These are phyloP conservation scores for Aspergillus tanneri DNA, from an alignment of 2,329 filamentous ascomycete genomes.

Conservation along the genomic window DNA sequence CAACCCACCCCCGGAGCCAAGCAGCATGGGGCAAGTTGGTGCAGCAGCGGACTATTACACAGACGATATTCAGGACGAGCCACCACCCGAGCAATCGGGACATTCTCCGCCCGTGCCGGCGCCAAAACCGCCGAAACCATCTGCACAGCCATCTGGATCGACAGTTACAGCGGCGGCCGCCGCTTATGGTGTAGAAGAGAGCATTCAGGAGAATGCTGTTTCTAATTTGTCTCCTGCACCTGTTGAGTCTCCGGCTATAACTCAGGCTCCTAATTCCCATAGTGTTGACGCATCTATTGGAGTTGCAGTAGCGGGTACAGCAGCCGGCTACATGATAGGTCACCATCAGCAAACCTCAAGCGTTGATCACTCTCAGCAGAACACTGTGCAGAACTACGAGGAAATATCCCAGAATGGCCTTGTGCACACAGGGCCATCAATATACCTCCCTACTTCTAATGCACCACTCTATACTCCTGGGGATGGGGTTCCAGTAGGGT, in stretches of 20 bases:
- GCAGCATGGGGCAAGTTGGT: constrained; percentile 44
- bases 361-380: constrained; percentile 30
- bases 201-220: constrained; percentile 23
- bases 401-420: constrained; percentile 20
- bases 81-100: constrained; percentile 13
- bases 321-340: constrained; percentile 42
- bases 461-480: constrained; percentile 12
- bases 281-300: constrained; percentile 37
- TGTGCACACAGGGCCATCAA: constrained; percentile 12
- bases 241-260: constrained; percentile 16
- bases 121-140: constrained; percentile 28
- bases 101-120: constrained; percentile 17
- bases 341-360: constrained; percentile 37
- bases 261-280: constrained; percentile 31
- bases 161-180: constrained; percentile 33
- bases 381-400: constrained; percentile 34
- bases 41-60: constrained; percentile 59
- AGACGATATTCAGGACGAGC: constrained; percentile 23
- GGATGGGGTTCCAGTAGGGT: constrained; percentile 36
- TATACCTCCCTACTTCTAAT: constrained; percentile 12
- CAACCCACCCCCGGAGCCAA: constrained; percentile 60
- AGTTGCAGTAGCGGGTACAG: constrained; percentile 41
- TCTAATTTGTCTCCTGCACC: constrained; percentile 22
- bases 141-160: constrained; percentile 35
- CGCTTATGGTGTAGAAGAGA: constrained; percentile 44